Base-by-base conservation (phyloP, 495 filamentous ascomycete species). In the Podospora australis region DNA sequence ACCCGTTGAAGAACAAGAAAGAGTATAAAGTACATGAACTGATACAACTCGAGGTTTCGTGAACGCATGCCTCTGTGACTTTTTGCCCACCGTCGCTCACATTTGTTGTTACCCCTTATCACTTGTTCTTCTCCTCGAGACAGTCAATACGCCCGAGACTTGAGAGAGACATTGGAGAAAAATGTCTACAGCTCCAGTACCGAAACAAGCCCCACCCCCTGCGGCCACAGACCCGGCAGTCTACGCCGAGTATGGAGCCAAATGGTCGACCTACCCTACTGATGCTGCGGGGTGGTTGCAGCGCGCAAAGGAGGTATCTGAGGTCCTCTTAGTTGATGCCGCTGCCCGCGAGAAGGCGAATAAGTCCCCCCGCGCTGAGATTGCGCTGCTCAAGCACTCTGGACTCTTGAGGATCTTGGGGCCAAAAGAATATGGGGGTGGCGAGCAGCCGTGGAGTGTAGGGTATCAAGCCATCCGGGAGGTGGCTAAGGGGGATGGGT, bases 381-480 rank as follows among this genome's bases (percentile, higher is more conserved):
- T 82, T 8, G 55, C 69, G 4, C 65, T 83, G 4, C 70, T 82
- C 35, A 83, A 82, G 52, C 65, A 74, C 47, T 69, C 77, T 0
- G 74, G 76, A 6, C 56, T 83, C n/a, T 57, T 73, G 9, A 80
- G 78, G 56, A 50, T 80, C 13, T 62, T 81, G 1, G 78, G 77
- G 0, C 72, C 73, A 0, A 67, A 64, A 49, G 72, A 74, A 57
- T 77, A 74, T 47, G 78, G 79, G 13, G 78, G 79, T 14, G 78
- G 78, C 16, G 78, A 68, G 6, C 72, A 83, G 56, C 52, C 67
- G 4, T 83, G 78, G 78, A 69, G 66, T 19, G 59, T 77, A 3
- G 78, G 63, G 6, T 82, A 80, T 55, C 73, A 77, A 54, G 68
- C 61, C 9, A 81, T 80, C 42, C 66, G 78, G 3, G 78, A 81